Conservation (phyloP, 352 stramenopile species). For the Phytophthora meadii region DNA sequence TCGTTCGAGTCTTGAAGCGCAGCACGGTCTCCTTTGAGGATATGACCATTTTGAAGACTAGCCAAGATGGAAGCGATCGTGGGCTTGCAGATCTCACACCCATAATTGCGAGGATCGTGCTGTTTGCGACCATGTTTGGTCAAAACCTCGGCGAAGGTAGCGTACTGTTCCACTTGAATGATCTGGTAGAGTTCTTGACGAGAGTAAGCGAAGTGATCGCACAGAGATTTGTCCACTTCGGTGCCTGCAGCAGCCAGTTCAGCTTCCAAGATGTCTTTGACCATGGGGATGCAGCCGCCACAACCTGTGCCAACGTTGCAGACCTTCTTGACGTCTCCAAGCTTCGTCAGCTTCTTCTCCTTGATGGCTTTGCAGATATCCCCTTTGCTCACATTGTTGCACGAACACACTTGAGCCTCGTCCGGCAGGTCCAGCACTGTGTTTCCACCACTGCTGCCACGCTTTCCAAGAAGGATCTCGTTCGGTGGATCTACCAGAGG, state of each 20-base stretch:
- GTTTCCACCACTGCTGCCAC: constrained; percentile 36
- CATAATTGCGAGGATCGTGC: constrained; percentile 56
- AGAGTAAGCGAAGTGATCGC: constrained; percentile 92
- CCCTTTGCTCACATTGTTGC: constrained; percentile 92
- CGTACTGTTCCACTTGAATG: constrained; percentile 82
- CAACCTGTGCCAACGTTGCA: constrained; percentile 91
- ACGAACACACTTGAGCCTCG: constrained; percentile 91
- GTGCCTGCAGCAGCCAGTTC: constrained; percentile 90
- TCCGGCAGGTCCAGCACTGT: constrained; percentile 70
- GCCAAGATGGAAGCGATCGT: constrained; percentile 92
- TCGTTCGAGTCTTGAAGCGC: constrained; percentile 94
- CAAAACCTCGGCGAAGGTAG: constrained; percentile 90
- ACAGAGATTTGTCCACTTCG: constrained; percentile 89
- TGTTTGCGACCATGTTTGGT: constrained; percentile 74
- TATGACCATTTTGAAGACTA: constrained; percentile 88
- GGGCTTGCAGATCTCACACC: constrained; percentile 94
- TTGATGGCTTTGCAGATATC: constrained; percentile 77
- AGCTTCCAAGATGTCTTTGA: constrained; percentile 87
- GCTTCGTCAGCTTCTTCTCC: constrained; percentile 76
- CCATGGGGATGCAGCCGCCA: constrained; percentile 91
- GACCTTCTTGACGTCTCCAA: constrained; percentile 82
- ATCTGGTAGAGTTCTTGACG: constrained; percentile 91
- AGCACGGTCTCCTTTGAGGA: constrained; percentile 82
- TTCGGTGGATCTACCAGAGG: constrained; percentile 56
- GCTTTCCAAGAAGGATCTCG: constrained; percentile 69